Percentiles rank a stretch among this genome's conserved stretches.
Evolutionary conservation across 257 asterid species (phyloP).

Genomic region (Fraxinus excelsior): DNA sequence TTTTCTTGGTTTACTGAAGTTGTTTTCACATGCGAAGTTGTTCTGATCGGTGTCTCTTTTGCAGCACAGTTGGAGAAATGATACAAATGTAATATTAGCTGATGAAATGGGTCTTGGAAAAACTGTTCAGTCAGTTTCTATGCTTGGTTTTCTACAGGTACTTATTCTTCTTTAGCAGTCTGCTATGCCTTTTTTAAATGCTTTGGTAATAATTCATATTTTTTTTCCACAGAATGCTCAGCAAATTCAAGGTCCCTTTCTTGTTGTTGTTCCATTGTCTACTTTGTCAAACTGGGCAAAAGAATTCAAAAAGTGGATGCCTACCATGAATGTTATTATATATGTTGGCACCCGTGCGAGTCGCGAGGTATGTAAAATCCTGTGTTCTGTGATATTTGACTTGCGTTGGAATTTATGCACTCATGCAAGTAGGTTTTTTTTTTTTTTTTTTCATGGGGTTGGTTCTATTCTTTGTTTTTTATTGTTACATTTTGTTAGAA

Average conservation of each 20-base stretch:
- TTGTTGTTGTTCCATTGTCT: conserved; percentile 95
- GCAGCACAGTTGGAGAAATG: conserved; percentile 96
- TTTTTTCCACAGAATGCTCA: conserved; percentile 74
- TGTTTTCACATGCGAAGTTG: conserved; percentile 24
- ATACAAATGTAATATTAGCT: conserved; percentile 94
- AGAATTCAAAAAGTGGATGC: conserved; percentile 96
- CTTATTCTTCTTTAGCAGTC: conserved; percentile 17
- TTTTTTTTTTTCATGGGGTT: conserved; percentile 1
- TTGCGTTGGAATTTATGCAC: conserved; percentile 15
- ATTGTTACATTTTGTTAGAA: neutral
- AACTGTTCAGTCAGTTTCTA: conserved; percentile 97
- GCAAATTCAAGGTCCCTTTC: conserved; percentile 95
- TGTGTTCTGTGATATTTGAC: conserved; percentile 8
- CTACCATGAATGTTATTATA: conserved; percentile 79
- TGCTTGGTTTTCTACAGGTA: conserved; percentile 99
- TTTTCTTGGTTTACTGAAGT: conserved; percentile 20
- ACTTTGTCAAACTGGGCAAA: conserved; percentile 99
- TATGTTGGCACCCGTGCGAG: conserved; percentile 98
- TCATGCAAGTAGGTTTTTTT: neutral
- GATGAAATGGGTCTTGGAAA: conserved; percentile 99
- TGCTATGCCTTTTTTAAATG: conserved; percentile 12
- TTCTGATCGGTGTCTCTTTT: conserved; percentile 55
- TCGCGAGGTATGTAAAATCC: conserved; percentile 73
- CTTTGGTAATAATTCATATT: conserved; percentile 23
- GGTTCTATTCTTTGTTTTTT: neutral